A percentile compares a stretch with the other conserved stretches of the same genome.
Conservation (phyloP, 371 early-diverging fungal species). For the Aphelidium insulamus region DNA sequence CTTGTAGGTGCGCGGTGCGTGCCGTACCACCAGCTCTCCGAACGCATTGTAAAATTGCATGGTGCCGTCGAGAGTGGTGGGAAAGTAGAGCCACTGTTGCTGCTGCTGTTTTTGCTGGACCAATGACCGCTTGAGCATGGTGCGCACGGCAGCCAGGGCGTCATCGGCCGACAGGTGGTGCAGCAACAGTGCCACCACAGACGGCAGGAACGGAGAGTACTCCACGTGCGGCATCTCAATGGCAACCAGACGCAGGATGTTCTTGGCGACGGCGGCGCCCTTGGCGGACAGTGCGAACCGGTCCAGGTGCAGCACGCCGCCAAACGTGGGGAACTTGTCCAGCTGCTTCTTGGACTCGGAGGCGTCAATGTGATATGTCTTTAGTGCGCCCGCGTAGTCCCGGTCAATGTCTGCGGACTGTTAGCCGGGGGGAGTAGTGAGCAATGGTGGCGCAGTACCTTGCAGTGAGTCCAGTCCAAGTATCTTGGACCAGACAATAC, state of each 20-base stretch:
- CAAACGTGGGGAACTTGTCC: conserved; percentile 16
- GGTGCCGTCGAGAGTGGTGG: conserved; percentile 12
- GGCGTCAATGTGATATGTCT: too few species aligned
- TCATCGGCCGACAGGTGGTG: conserved; percentile 14
- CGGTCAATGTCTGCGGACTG: too few species aligned
- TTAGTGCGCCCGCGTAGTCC: too few species aligned
- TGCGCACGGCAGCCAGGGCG: conserved; percentile 8
- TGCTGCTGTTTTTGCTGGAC: neutral
- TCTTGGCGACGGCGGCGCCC: conserved; percentile 6
- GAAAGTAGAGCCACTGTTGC: conserved; percentile 10
- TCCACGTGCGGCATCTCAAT: conserved; percentile 17
- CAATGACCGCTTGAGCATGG: conserved; percentile 8
- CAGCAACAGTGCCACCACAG: conserved; percentile 8
- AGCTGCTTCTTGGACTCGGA: too few species aligned
- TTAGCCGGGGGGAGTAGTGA: too few species aligned
- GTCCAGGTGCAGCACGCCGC: conserved; percentile 8
- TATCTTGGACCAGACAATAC: too few species aligned
- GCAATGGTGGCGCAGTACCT: too few species aligned
- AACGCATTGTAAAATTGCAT: conserved; percentile 12
- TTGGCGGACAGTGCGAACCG: conserved; percentile 5
- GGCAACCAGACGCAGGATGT: conserved; percentile 12
- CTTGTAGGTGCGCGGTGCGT: neutral
- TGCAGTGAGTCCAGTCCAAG: too few species aligned
- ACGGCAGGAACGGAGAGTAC: conserved; percentile 14
- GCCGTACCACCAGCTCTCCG: conserved; percentile 7